phyloP scores from a whole-genome alignment of 2,329 filamentous ascomycete genomes.

The Sporothrix protearum region DNA sequence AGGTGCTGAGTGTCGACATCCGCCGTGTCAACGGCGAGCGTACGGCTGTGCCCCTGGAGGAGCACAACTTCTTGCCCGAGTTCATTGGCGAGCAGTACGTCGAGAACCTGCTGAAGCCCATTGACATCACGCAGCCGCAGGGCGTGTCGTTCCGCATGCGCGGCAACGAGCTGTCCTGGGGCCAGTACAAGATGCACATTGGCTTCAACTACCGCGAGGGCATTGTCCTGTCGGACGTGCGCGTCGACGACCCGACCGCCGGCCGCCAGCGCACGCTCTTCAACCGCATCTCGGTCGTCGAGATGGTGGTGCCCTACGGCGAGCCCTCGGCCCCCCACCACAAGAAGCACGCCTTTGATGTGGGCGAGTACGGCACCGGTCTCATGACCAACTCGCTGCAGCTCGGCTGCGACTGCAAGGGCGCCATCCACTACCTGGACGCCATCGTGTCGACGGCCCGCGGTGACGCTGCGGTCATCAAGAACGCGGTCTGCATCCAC shows the following conservation, averaged over 20 bases:
- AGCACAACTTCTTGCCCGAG: conserved; percentile 73
- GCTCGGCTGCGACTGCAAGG: conserved; percentile 82
- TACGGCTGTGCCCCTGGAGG: conserved; percentile 67
- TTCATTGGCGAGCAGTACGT: conserved; percentile 72
- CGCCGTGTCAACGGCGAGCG: conserved; percentile 72
- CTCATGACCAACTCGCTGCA: conserved; percentile 78
- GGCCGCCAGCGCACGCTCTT: conserved; percentile 74
- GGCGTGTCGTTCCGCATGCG: conserved; percentile 72
- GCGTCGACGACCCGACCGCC: conserved; percentile 69
- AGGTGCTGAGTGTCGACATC: conserved; percentile 79
- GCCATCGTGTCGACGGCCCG: conserved; percentile 76
- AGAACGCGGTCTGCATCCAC: conserved; percentile 93
- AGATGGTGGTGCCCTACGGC: conserved; percentile 92
- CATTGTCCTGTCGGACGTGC: conserved; percentile 85
- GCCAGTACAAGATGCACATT: conserved; percentile 89
- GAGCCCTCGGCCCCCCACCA: conserved; percentile 78
- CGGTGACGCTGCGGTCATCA: conserved; percentile 74
- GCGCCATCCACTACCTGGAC: conserved; percentile 86
- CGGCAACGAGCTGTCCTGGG: conserved; percentile 76
- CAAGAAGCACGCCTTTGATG: conserved; percentile 75
- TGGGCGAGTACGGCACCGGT: conserved; percentile 69
- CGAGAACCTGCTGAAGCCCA: conserved; percentile 67
- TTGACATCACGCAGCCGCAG: conserved; percentile 70
- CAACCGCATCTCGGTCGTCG: conserved; percentile 81
- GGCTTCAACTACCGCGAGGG: conserved; percentile 95